Percentiles rank a stretch among this genome's conserved stretches.
Evolutionary conservation across 2,329 filamentous ascomycete genomes (phyloP).

Genomic region (Fusarium falciforme): DNA sequence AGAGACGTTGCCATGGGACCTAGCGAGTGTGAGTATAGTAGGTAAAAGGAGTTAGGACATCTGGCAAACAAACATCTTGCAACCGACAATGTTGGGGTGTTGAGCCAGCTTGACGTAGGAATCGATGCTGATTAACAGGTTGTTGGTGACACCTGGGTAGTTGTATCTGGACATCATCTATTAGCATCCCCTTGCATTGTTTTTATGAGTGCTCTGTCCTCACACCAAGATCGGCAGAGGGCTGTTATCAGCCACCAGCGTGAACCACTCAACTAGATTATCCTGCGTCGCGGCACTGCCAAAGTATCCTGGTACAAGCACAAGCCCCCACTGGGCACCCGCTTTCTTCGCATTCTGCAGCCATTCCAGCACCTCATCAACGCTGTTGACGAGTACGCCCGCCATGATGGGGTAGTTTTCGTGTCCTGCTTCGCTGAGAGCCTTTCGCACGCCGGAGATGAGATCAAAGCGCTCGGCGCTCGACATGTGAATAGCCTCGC

Average conservation of each 20-base stretch:
- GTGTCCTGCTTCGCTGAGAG: constrained; percentile 65
- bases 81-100: constrained; percentile 75
- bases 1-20: constrained; percentile 73
- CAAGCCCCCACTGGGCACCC: constrained; percentile 68
- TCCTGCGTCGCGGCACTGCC: constrained; percentile 63
- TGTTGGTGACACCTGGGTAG: constrained; percentile 74
- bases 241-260: constrained; percentile 65
- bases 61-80: constrained; percentile 69
- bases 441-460: constrained; percentile 63
- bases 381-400: constrained; percentile 69
- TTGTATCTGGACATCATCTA: constrained; percentile 63
- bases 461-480: constrained; percentile 64
- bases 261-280: constrained; percentile 67
- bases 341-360: constrained; percentile 65
- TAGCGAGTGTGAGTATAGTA: constrained; percentile 60
- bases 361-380: constrained; percentile 69
- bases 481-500: constrained; percentile 71
- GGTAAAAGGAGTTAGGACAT: constrained; percentile 61
- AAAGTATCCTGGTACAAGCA: constrained; percentile 69
- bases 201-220: constrained; percentile 33
- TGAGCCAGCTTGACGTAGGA: constrained; percentile 67
- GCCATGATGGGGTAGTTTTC: constrained; percentile 68
- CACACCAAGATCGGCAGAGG: constrained; percentile 69
- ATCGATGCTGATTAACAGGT: constrained; percentile 66
- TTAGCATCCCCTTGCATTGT: not conserved